Evolutionary conservation across 768 basidiomycete genomes (phyloP).

Genomic region (Filobasidium wieringae): DNA sequence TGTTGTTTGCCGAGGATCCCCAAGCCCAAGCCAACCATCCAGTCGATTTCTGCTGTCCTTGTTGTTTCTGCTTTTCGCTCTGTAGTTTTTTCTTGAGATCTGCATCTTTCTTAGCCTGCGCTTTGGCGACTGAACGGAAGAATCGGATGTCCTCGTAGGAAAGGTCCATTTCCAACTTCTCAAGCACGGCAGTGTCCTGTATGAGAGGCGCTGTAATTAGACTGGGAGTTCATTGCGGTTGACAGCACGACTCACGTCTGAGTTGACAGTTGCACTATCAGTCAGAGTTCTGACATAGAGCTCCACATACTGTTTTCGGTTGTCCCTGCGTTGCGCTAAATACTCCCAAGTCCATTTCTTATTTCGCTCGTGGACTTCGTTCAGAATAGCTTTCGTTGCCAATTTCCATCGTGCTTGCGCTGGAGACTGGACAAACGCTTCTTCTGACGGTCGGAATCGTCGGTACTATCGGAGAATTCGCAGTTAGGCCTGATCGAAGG

Average conservation of each 20-base stretch:
- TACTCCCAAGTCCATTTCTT: constrained; percentile 85
- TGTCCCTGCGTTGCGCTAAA: constrained; percentile 76
- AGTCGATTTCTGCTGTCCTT: constrained; percentile 45
- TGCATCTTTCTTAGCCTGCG: constrained; percentile 71
- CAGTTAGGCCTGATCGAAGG: constrained; percentile 33
- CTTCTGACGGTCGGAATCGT: constrained; percentile 59
- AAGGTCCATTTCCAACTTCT: constrained; percentile 65
- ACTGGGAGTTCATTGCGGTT: not conserved
- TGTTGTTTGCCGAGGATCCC: constrained; percentile 50
- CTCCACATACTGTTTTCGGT: constrained; percentile 69
- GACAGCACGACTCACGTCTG: constrained; percentile 43
- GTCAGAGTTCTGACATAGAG: constrained; percentile 54
- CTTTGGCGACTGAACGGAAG: constrained; percentile 88
- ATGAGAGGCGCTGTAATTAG: not conserved
- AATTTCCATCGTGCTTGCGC: constrained; percentile 63
- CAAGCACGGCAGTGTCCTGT: constrained; percentile 41
- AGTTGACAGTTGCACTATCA: constrained; percentile 47
- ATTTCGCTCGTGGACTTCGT: constrained; percentile 69
- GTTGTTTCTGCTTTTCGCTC: constrained; percentile 54
- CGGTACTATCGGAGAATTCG: constrained; percentile 52
- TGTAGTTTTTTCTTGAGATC: constrained; percentile 55
- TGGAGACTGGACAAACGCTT: constrained; percentile 50
- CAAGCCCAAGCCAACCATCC: constrained; percentile 60
- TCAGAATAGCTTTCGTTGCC: constrained; percentile 65
- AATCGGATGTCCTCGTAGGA: constrained; percentile 92